Evolutionary conservation across 768 basidiomycete genomes (phyloP), one percentile per base, ranked within the genome.

Genomic region (Sarcodon aspratus): DNA sequence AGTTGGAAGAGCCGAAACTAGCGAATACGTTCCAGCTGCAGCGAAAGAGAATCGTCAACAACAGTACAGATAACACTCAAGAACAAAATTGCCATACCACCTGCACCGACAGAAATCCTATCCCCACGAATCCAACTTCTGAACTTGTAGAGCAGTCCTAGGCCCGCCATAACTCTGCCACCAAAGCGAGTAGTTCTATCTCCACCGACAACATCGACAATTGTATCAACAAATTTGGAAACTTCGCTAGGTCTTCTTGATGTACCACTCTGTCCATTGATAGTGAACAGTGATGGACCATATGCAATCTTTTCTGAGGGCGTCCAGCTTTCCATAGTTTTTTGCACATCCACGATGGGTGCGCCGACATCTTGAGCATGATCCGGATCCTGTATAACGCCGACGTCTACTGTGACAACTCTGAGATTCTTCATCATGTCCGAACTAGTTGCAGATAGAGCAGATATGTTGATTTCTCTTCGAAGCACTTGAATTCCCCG

Each of bases 371-470:
- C 36, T 42, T 42, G 40, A 27, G 47, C 38, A 48, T 50, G 43
- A 33, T 58, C 57, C 43, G 59, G 49, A 54, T 54, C 11, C 47
- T 45, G 67, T 48, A 85, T 70, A 6, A 70, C 61, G 21, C 89
- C 89, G 34, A 91, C 83, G 59, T 91, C 87, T 4, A 84, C 74
- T 9, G 79, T 71, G 53, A 86, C 77, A 13, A 90, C 72, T 54
- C 76, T 74, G 61, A 87, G 77, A 55, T 80, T 79, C 58, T 71
- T 75, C 69, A 85, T 80, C 1, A 72, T 67, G 49, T 78, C 77
- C 15, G 40, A 27, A 0, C 74, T 67, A 45, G 71, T 69, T 45
- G 76, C 77, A 0, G 76, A 75, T 40, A 75, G 57, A 0, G 73
- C 68, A 6, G 83, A 76, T 9, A 77, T 65, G 33, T 71, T 70